Evolutionary conservation across 352 stramenopile genomes (phyloP), one percentile per base, ranked within the genome.

Genomic region (Pythium sukuiense): DNA sequence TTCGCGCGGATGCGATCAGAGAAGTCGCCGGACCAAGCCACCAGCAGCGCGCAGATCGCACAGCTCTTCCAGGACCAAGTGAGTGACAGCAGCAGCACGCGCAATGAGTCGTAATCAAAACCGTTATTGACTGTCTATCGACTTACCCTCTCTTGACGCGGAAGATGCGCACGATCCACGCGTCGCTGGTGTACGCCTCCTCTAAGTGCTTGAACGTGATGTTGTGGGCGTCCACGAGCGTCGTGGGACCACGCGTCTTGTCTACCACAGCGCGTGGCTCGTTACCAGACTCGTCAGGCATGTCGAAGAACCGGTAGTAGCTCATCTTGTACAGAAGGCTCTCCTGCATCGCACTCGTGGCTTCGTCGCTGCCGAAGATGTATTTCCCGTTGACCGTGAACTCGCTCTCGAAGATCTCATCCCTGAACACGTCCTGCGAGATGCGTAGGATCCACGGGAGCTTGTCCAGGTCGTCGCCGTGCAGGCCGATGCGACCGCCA

Each of bases 1-100:
- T 99, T 99, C 71, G 67, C 99, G 55, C 90, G 97, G 1, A 75
- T 97, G 62, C 88, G 98, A 58, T 75, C 89, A 0, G 98, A 99
- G 80, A 99, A 99, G 74, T 84, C 85, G 16, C 87, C 93, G 6
- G 80, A 97, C 53, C 78, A 99, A 29, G 97, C 97, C 20, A 99
- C 98, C 0, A 95, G 85, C 5, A 95, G 90, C 54, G 87, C 98
- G 29, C 97, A 99, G 75, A 93, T 99, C 6, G 48, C 75, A 1
- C 72, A 85, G 65, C 65, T 91, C 16, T 93, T 88, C 46, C 55
- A 68, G n/a, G 73, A 89, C 52, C 81, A 90, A 53, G 39, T 27
- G 6, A 30, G 48, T 41, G n/a, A 30, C 16, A 48, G 41, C 16
- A 48, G 41, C 18, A 48, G 5, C 18, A 48, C 41, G 26, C 0